Evolutionary conservation across 495 filamentous ascomycete genomes (phyloP), one percentile per base, ranked within the genome.

Genomic region (Hypoxylon cercidicola): DNA sequence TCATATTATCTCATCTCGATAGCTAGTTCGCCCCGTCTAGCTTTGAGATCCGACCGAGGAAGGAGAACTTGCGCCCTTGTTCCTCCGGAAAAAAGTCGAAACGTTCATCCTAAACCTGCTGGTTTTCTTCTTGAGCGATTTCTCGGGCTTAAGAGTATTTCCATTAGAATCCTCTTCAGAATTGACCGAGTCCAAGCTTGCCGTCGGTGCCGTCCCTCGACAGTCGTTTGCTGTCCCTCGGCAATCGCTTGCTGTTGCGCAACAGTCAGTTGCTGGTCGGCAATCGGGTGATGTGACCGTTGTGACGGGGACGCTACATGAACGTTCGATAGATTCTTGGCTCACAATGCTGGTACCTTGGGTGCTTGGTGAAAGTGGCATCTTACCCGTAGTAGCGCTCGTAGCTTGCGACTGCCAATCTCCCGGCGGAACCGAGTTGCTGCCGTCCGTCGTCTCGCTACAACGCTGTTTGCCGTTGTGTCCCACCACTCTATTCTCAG

Each of bases 271-370:
- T 30, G 63, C 58, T 21, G 49, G 66, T 32, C 32, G 56, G 43
- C 51, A 74, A 44, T 80, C 78, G 6, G 78, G 74, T 9, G 73
- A 72, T 9, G 72, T 76, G 18, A 80, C 63, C 48, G 67, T 75
- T 2, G 77, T 75, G 23, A 72, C 74, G 2, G 78, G 78, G 10
- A 77, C 69, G 49, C 76, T 77, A 35, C 68, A 72, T 5, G 77
- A 73, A 4, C 76, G 76, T 41, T 83, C 79, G 30, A 77, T 46
- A 5, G 81, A 83, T 28, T 83, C 80, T 41, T 75, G 72, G 64
- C 84, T 86, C 40, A 79, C 77, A 32, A 86, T 82, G 72, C 82
- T 85, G 11, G 84, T 86, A 12, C 84, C 84, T 70, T 85, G 80
- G 5, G 84, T 85, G 60, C 81, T 84, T 7, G 84, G 84, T 23